These are phyloP conservation scores for Spergularia azorica DNA, from an alignment of 179 eudicot genomes.

Conservation along the genomic window DNA sequence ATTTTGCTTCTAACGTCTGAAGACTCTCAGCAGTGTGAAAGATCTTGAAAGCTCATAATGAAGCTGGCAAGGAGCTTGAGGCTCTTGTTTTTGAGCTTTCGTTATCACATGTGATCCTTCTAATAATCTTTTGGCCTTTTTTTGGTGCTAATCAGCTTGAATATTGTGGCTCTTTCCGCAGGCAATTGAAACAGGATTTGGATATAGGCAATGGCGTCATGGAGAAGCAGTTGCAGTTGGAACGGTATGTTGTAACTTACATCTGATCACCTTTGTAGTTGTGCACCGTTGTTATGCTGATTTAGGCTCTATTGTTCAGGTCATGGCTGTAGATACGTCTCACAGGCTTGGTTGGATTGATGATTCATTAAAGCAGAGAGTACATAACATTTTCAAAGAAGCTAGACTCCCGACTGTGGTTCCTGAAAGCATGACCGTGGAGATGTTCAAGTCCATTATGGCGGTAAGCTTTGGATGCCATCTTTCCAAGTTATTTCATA, in stretches of 20 bases:
- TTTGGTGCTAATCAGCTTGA: conserved; percentile 6
- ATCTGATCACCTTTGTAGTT: neutral
- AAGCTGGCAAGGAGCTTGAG: neutral
- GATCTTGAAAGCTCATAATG: neutral
- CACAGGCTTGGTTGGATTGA: conserved; percentile 97
- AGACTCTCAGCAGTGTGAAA: too few species aligned
- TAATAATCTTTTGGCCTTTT: neutral
- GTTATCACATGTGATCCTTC: conserved; percentile 1
- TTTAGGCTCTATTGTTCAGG: conserved; percentile 43
- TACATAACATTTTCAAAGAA: conserved; percentile 53
- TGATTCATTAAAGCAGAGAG: conserved; percentile 71
- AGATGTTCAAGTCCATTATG: conserved; percentile 94
- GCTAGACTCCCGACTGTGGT: conserved; percentile 78
- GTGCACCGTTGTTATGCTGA: conserved; percentile 19
- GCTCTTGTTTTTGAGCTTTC: neutral
- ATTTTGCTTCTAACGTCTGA: neutral
- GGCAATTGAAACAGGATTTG: conserved; percentile 92
- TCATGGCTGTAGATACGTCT: conserved; percentile 98
- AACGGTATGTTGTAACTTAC: conserved; percentile 48
- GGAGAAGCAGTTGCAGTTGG: conserved; percentile 99
- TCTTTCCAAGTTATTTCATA: neutral
- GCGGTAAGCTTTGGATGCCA: conserved; percentile 59
- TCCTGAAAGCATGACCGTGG: conserved; percentile 82
- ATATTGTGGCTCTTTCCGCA: conserved; percentile 34
- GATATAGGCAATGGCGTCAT: conserved; percentile 95